Evolutionary conservation across 176 grass and related monocot genomes (phyloP), one percentile per base, ranked within the genome.

Genomic region (Hyparrhenia diplandra): DNA sequence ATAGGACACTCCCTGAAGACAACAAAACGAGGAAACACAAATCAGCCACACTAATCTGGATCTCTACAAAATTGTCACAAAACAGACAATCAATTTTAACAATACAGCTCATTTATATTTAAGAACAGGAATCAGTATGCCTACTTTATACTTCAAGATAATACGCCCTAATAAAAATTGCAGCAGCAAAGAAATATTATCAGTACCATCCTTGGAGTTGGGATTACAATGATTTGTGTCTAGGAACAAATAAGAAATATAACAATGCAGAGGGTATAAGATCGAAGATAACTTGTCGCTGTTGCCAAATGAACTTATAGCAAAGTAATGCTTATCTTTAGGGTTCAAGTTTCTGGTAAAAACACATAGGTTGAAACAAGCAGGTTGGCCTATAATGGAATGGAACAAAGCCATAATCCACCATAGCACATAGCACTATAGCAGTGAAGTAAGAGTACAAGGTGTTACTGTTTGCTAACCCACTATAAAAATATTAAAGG

Each of bases 1-100:
- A 99, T 85, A 77, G 96, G 96, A n/a, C 96, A 99, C 67, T 93
- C 92, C 79, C 96, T 99, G 87, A 76, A 91, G 13, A 11, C 84
- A n/a, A 29, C 55, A 67, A 78, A 29, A 49, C 8, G 55, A 36
- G 36, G 59, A 57, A 60, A 58, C 16, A 31, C 12, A 49, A 11
- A 68, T 82, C 10, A 89, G 37, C 20, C 3, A 25, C 10, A 45
- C 10, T 57, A n/a, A 81, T 81, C 36, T 57, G 7, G 41, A 71
- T 28, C 36, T 11, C 45, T 63, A n/a, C n/a, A n/a, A n/a, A n/a
- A n/a, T 23, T 52, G n/a, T 3, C 45, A 66, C 16, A 49, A 82
- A 52, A 51, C 10, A 28, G 17, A 20, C 14, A 10, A 18, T 37
- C 10, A 52, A 21, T 40, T 39, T 28, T 64, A 45, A 7, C 46